Evolutionary conservation across 2,329 filamentous ascomycete species (phyloP), one percentile per base, ranked within the genome.

Genomic region (Diaporthe longicolla): DNA sequence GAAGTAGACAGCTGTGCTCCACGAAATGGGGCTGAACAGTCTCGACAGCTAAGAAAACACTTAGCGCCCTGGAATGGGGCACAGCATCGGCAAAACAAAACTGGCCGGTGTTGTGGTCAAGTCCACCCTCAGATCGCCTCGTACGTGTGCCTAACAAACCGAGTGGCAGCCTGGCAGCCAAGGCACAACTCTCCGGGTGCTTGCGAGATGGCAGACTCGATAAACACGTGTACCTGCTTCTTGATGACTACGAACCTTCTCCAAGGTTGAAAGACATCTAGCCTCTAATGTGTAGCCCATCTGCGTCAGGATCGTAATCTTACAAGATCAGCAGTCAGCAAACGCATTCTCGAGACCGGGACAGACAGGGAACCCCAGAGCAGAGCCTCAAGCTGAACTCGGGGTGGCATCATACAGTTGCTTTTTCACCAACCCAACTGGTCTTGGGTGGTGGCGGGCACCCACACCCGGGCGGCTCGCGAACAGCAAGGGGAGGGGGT

Each of bases 371-470:
- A 71, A 71, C 37, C 32, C 73, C 54, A 54, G 70, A 32, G 61
- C 66, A 74, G 74, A 75, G 74, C 74, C 74, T 68, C 74, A 75
- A 75, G 74, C 74, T 75, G 72, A 72, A 37, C n/a, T 24, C 17
- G 11, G 29, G 73, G 37, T 65, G 70, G 45, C 21, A 52, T 43
- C 37, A 61, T 55, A 54, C 13, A 40, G 21, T 61, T 73, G 54
- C 54, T 70, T 70, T 63, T 70, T 54, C 29, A 43, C 68, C 74
- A 75, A 69, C 57, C 35, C 48, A 26, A 13, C 45, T 26, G 26
- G 21, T 29, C 26, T 35, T 50, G 40, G 32, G 68, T 71, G 71
- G 68, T 50, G 61, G 43, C 37, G 48, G 54, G 21, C 61, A 71
- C 45, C 69, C 69, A 40, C 45, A 52, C 32, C 45, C 24, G 61